Evolutionary conservation across 257 asterid genomes (phyloP).

Genomic region (Prunella vulgaris): DNA sequence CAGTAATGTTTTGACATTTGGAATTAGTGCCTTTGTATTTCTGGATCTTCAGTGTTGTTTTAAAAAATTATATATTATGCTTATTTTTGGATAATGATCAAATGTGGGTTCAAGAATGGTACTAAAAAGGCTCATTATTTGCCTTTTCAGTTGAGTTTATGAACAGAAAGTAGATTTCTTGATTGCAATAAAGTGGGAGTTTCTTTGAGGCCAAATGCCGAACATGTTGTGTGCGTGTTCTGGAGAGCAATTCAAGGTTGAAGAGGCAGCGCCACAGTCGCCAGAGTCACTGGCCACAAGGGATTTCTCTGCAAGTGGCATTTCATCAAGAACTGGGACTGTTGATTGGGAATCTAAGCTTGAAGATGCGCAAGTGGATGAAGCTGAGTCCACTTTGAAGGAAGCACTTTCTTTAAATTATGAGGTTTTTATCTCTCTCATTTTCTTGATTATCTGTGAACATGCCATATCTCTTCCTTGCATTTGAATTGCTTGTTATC

Average conservation of each 20-base stretch:
- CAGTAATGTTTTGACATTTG: not conserved
- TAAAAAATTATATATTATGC: not conserved
- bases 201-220: constrained; percentile 9
- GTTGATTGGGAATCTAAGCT: constrained; percentile 71
- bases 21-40: not conserved
- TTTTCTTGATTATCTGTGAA: not conserved
- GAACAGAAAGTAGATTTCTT: constrained; percentile 21
- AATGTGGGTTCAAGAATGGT: not conserved
- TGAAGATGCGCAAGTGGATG: constrained; percentile 95
- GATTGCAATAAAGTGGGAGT: constrained; percentile 15
- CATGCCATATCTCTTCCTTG: not conserved
- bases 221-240: constrained; percentile 91
- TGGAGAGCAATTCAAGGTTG: constrained; percentile 82
- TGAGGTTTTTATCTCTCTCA: constrained; percentile 62
- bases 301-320: constrained; percentile 87
- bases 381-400: constrained; percentile 90
- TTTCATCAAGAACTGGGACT: constrained; percentile 73
- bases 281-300: constrained; percentile 94
- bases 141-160: constrained; percentile 14
- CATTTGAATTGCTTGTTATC: not conserved
- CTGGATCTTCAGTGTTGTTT: constrained; percentile 8
- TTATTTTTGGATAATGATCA: not conserved
- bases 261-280: constrained; percentile 68
- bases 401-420: constrained; percentile 87
- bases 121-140: not conserved